Base-by-base conservation (phyloP, 1,139 yeast species). In the Pichia inconspicua region DNA sequence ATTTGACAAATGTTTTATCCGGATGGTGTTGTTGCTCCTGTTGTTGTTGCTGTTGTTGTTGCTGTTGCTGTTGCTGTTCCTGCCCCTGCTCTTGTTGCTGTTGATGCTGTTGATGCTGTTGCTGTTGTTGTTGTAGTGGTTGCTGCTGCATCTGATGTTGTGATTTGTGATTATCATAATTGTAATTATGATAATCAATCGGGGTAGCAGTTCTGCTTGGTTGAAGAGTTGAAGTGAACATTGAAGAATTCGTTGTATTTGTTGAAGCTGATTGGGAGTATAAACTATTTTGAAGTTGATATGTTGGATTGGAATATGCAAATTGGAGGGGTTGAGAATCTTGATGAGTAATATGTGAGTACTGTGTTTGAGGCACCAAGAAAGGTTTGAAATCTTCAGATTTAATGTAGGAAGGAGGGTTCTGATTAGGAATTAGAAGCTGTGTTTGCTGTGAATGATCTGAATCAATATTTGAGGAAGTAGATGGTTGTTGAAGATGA, bases 181-280 rank as follows among this genome's bases (percentile, higher is more conserved):
- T 30, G 32, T 40, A 45, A 11, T 25, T 28, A 34, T 17, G 31
- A 40, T 38, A 46, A 39, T 49, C 49, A 41, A 37, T 31, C n/a
- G 49, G 49, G 2, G 52, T 46, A 32, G 30, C 42, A 22, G 40
- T 37, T 40, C 48, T 46, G 30, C 48, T 49, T 44, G 48, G 42
- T 32, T 44, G 41, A 14, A 42, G 11, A 27, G 44, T 48, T 27
- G 42, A 46, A n/a, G 51, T 34, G 19, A 46, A 44, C 19, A 42
- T 40, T 11, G 51, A 44, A 22, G 45, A 10, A 5, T 41, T 17
- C 9, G 37, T 40, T 3, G 25, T 37, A 22, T 37, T 37, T 17
- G 27, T 19, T 12, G 40, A 22, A 15, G 25, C 12, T 12, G 45
- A 30, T 19, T 30, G 43, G 4, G 37, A 36, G 14, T 17, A 36